Evolutionary conservation across 495 filamentous ascomycete genomes (phyloP).

Genomic region (Neurospora tetraspora): DNA sequence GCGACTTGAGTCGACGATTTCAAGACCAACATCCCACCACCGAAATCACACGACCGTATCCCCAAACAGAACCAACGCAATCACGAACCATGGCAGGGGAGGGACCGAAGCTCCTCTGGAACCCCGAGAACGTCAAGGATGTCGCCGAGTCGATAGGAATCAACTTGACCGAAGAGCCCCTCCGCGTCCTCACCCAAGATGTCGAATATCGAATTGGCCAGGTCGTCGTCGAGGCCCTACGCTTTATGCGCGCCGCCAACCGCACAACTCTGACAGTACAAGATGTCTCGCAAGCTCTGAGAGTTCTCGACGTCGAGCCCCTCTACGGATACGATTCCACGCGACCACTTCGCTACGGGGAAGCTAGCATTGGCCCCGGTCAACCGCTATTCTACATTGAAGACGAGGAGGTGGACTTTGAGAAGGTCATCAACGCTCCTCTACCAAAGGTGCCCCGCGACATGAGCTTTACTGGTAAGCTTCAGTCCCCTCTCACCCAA

Average conservation of each 20-base stretch:
- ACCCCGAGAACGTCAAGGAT: constrained; percentile 87
- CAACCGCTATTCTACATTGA: constrained; percentile 96
- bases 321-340: constrained; percentile 92
- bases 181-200: constrained; percentile 77
- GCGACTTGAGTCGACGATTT: not conserved
- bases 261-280: constrained; percentile 75
- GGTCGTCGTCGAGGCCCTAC: constrained; percentile 84
- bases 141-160: constrained; percentile 94
- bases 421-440: constrained; percentile 94
- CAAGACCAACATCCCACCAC: not conserved
- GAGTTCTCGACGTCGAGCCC: constrained; percentile 83
- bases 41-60: not conserved
- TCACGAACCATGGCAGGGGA: constrained; percentile 6
- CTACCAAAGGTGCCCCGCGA: constrained; percentile 93
- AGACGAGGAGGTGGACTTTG: constrained; percentile 97
- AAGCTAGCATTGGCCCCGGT: constrained; percentile 87
- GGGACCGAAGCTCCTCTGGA: constrained; percentile 59
- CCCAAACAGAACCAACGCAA: not conserved
- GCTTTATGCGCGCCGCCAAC: constrained; percentile 84
- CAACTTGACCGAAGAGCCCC: constrained; percentile 66
- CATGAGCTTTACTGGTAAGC: constrained; percentile 73
- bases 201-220: constrained; percentile 90
- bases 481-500: not conserved
- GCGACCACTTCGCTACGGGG: constrained; percentile 77
- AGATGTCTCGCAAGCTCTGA: constrained; percentile 74